These are phyloP conservation scores for Mitragyna speciosa DNA, from an alignment of 257 asterid species.

Conservation along the genomic window DNA sequence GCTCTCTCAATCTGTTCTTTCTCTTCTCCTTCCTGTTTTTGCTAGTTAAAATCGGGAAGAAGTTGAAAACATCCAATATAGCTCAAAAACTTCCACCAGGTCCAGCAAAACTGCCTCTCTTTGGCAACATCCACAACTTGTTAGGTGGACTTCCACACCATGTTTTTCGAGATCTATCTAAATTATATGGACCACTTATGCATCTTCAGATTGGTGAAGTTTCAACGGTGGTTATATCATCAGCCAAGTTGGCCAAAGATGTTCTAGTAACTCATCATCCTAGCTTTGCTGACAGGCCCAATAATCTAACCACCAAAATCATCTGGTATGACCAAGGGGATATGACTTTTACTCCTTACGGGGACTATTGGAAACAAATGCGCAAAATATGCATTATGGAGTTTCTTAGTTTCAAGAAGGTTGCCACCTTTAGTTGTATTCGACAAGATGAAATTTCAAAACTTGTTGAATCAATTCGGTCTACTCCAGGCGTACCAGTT, in stretches of 20 bases:
- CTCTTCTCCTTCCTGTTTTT: background rate
- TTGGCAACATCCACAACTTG: background rate
- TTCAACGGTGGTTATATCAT: background rate
- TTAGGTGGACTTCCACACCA: background rate
- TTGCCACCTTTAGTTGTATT: background rate
- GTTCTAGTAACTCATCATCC: background rate
- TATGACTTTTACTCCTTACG: background rate
- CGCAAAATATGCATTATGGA: background rate
- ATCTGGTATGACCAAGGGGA: background rate
- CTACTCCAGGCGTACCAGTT: background rate
- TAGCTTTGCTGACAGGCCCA: background rate
- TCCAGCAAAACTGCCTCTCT: background rate
- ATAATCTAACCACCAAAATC: background rate
- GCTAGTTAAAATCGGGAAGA: no score
- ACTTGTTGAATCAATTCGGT: background rate
- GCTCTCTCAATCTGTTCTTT: background rate
- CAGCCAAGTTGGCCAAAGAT: background rate
- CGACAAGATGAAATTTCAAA: background rate
- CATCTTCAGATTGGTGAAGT: conserved; percentile 5
- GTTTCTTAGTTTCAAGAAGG: background rate
- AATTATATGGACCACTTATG: background rate
- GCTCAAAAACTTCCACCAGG: background rate
- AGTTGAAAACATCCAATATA: no score
- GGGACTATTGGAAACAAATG: conserved; percentile 7
- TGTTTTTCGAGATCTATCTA: background rate